Percentiles rank a stretch among this genome's conserved stretches.
phyloP scores from a whole-genome alignment of 305 asterid genomes.

The Fraxinus latifolia region DNA sequence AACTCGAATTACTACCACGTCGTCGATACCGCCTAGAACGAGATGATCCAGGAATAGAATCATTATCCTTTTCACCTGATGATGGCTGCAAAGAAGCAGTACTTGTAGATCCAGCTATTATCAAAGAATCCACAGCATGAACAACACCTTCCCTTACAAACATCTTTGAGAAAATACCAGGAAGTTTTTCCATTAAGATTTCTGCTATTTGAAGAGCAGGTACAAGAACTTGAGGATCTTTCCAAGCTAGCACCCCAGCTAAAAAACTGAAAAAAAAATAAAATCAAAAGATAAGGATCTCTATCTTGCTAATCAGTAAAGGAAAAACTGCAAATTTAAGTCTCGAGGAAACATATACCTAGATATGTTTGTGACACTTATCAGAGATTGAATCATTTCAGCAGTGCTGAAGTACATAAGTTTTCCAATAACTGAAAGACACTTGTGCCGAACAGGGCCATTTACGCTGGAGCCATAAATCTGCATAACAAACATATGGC shows the following conservation, averaged over 20 bases:
- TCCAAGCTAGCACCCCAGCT: constrained; percentile 99
- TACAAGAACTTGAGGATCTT: constrained; percentile 96
- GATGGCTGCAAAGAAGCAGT: constrained; percentile 48
- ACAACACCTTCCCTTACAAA: constrained; percentile 94
- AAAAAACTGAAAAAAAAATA: constrained; percentile 45
- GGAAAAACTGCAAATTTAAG: background rate
- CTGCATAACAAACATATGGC: constrained; percentile 41
- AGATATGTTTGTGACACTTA: constrained; percentile 70
- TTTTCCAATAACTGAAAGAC: constrained; percentile 91
- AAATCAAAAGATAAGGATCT: constrained; percentile 24
- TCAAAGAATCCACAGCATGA: constrained; percentile 87
- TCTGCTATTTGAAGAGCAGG: constrained; percentile 97
- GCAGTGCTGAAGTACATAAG: constrained; percentile 94
- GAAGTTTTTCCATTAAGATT: constrained; percentile 95
- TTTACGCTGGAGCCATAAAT: constrained; percentile 96
- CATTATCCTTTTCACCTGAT: constrained; percentile 67
- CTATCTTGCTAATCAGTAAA: constrained; percentile 8
- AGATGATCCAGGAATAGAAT: constrained; percentile 69
- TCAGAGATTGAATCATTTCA: constrained; percentile 74
- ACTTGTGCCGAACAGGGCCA: constrained; percentile 95
- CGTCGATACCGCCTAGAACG: constrained; percentile 84
- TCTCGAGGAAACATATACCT: constrained; percentile 47
- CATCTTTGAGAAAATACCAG: constrained; percentile 82
- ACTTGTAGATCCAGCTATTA: constrained; percentile 48
- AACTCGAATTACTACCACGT: constrained; percentile 51